These are phyloP conservation scores for Dysphania ambrosioides DNA, from an alignment of 148 eudicot species.

Conservation along the genomic window DNA sequence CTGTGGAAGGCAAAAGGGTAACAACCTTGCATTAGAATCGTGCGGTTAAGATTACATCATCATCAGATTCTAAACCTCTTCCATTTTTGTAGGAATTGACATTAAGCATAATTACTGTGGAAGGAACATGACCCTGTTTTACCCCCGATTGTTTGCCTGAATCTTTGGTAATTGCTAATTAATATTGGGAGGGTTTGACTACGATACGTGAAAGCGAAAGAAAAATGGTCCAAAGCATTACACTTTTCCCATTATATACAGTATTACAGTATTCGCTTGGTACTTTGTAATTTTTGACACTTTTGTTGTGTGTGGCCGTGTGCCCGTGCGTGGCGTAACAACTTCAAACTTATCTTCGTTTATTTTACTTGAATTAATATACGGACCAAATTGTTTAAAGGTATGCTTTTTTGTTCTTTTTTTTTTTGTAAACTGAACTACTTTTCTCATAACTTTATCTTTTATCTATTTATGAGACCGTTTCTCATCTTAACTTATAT, in stretches of 20 bases:
- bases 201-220: neutral
- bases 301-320: too few species aligned
- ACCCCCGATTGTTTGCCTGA: neutral
- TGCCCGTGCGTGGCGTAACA: too few species aligned
- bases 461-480: too few species aligned
- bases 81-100: constrained; percentile 20
- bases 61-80: neutral
- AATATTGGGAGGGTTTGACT: too few species aligned
- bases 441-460: too few species aligned
- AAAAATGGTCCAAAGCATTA: neutral
- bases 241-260: neutral
- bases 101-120: constrained; percentile 22
- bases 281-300: neutral
- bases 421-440: too few species aligned
- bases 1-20: constrained; percentile 2
- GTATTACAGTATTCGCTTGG: constrained; percentile 4
- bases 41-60: constrained; percentile 15
- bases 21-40: neutral
- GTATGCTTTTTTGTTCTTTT: too few species aligned
- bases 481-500: too few species aligned
- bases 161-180: too few species aligned
- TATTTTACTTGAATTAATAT: too few species aligned
- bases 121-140: neutral
- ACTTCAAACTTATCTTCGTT: too few species aligned
- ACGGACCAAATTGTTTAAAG: too few species aligned